Evolutionary conservation across 1,139 yeast species (phyloP), one percentile per base, ranked within the genome.

Genomic region (Taphrina wiesneri): DNA sequence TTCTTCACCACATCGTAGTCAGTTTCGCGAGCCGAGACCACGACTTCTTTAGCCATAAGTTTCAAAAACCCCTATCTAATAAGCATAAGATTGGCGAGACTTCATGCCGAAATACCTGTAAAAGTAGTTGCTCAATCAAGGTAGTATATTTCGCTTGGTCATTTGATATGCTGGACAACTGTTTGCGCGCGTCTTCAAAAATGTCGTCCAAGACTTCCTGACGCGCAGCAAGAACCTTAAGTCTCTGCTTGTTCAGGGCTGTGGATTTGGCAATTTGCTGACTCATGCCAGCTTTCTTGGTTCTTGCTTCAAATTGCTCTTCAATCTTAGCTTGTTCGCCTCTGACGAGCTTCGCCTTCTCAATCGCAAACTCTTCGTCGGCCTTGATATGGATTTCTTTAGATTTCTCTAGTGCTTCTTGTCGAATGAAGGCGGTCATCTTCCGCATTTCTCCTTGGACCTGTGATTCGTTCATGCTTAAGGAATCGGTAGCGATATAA

Each of bases 371-470:
- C 79, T 95, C 99, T 79, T 95, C 99, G 76, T 95, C 96, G 51
- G 98, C 97, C 82, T 93, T 95, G 75, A 93, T 83, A 77, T 83
- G 87, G 75, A 95, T 91, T 78, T 95, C 99, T 78, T 89, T 90
- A 71, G 99, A 97, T 82, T 95, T 95, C 79, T 95, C 99, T 74
- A 92, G 96, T 45, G 99, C 99, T 81, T 95, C 99, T 84, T 92
- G 92, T 81, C 88, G 90, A 83, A 95, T 95, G 86, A 93, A 95
- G 77, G 96, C 93, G 77, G 93, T 96, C 97, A 95, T 93, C 98
- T 93, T 91, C 63, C 66, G 47, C 49, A 49, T 59, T 61, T 43
- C 63, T 47, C 64, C 57, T 25, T 60, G 64, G 15, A 60, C 57
- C 28, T 60, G 64, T 17, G 56, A 41, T 19, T 60, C 64, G 25